phyloP scores from a whole-genome alignment of 352 stramenopile species.

The Pythium coloratum region DNA sequence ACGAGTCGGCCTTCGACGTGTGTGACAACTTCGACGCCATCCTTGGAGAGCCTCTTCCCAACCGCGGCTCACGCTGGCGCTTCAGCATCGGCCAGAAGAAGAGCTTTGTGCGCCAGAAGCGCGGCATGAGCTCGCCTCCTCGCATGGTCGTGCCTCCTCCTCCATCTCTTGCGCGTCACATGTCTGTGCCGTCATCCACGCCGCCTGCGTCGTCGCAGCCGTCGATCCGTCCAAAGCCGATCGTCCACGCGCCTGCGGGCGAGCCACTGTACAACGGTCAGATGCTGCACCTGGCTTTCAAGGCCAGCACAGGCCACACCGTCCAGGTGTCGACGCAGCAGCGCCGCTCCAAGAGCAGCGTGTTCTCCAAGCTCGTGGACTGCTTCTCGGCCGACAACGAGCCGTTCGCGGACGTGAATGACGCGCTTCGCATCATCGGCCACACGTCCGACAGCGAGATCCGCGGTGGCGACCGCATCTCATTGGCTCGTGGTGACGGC shows the following conservation, averaged over 20 bases:
- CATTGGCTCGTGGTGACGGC: conserved; percentile 55
- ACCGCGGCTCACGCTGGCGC: conserved; percentile 25
- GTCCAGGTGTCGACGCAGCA: conserved; percentile 51
- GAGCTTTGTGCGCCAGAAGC: conserved; percentile 38
- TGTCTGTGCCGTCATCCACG: conserved; percentile 25
- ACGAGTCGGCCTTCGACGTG: conserved; percentile 30
- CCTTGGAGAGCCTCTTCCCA: conserved; percentile 29
- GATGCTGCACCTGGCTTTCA: conserved; percentile 55
- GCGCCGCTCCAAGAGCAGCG: conserved; percentile 38
- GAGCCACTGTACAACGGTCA: conserved; percentile 56
- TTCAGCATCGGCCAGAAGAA: conserved; percentile 25
- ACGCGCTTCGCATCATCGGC: conserved; percentile 57
- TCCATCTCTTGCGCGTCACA: conserved; percentile 29
- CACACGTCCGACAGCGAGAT: conserved; percentile 58
- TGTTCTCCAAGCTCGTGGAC: conserved; percentile 56
- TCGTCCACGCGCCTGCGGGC: conserved; percentile 24
- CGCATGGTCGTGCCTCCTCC: conserved; percentile 39
- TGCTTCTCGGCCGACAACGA: conserved; percentile 38
- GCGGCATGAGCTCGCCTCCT: conserved; percentile 50
- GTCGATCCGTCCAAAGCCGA: conserved; percentile 24
- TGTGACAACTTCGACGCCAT: conserved; percentile 45
- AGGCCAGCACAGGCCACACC: conserved; percentile 39
- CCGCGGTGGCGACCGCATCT: conserved; percentile 60
- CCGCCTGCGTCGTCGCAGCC: conserved; percentile 9
- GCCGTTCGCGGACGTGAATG: conserved; percentile 33